phyloP scores from a whole-genome alignment of 352 stramenopile genomes.

The Globisporangium yorkense region DNA sequence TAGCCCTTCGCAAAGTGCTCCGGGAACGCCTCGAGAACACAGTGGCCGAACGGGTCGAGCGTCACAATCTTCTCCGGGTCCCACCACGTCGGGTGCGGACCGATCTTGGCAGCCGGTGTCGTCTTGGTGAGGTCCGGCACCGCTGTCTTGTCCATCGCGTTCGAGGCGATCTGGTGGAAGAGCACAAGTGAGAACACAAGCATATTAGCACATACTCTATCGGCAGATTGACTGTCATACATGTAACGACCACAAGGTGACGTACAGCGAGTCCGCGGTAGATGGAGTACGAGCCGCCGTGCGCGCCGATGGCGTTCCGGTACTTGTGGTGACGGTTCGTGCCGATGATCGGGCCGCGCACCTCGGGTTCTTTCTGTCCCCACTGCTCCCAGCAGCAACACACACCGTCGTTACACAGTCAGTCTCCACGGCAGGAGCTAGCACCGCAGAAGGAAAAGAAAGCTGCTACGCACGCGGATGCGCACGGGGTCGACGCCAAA shows the following conservation, averaged over 20 bases:
- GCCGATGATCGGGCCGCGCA: conserved; percentile 93
- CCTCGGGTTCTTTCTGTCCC: conserved; percentile 87
- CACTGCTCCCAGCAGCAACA: conserved; percentile 53
- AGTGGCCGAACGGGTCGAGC: conserved; percentile 74
- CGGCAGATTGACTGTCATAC: neutral
- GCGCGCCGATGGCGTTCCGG: conserved; percentile 97
- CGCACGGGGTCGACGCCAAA: conserved; percentile 84
- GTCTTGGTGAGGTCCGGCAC: conserved; percentile 89
- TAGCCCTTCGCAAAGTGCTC: conserved; percentile 97
- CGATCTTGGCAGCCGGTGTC: conserved; percentile 95
- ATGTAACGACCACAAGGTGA: conserved; percentile 1
- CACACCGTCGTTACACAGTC: neutral
- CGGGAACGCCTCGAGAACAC: conserved; percentile 84
- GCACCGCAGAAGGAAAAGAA: neutral
- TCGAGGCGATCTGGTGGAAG: conserved; percentile 43
- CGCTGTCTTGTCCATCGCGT: conserved; percentile 60
- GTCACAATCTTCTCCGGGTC: conserved; percentile 93
- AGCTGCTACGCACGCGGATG: conserved; percentile 52
- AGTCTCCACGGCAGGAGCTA: too few species aligned
- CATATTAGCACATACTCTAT: neutral
- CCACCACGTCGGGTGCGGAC: conserved; percentile 92
- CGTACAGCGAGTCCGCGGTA: conserved; percentile 95
- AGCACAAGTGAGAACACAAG: neutral
- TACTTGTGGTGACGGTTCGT: conserved; percentile 95
- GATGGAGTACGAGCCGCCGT: conserved; percentile 97